A percentile compares a stretch with the other conserved stretches of the same genome.
Conservation (phyloP, 2,329 filamentous ascomycete species). For the Arthrobotrys conoides region DNA sequence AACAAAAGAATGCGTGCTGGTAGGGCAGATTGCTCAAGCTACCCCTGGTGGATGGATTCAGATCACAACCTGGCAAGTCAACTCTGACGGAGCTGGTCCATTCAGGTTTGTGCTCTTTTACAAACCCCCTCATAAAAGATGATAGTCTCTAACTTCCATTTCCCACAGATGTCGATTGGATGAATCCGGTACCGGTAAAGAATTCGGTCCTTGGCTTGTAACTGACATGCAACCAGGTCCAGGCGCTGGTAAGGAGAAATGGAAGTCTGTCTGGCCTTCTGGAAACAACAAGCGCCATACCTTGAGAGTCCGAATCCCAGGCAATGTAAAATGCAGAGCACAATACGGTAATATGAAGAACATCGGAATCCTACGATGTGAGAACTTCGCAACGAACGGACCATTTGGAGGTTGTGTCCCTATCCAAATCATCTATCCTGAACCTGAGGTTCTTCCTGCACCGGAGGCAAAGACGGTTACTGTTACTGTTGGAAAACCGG, state of each 20-base stretch:
- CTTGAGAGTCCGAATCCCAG: slow-evolving; percentile 5
- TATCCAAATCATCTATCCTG: slow-evolving; percentile 68
- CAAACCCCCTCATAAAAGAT: too few relatives aligned
- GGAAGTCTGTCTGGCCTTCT: background rate
- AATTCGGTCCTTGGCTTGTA: slow-evolving; percentile 3
- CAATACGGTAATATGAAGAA: slow-evolving; percentile 74
- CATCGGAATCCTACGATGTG: slow-evolving; percentile 75
- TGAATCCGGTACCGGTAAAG: slow-evolving; percentile 14
- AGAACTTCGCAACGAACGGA: slow-evolving; percentile 74
- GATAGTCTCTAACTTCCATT: background rate
- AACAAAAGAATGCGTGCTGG: background rate
- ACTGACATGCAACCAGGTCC: background rate
- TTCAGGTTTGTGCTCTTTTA: slow-evolving; percentile 13
- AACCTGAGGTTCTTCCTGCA: background rate
- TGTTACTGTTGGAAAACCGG: background rate
- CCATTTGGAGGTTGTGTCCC: slow-evolving; percentile 76
- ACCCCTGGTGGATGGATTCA: slow-evolving; percentile 20
- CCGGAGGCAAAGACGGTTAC: background rate
- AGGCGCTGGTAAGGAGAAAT: background rate
- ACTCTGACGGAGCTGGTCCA: slow-evolving; percentile 29
- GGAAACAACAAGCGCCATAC: slow-evolving; percentile 5
- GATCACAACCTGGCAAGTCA: slow-evolving; percentile 18
- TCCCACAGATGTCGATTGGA: slow-evolving; percentile 21
- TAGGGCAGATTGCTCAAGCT: slow-evolving; percentile 9
- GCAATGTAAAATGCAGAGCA: slow-evolving; percentile 70